Conservation (phyloP, 202 grass and related monocot species). For the Alloteropsis angusta region DNA sequence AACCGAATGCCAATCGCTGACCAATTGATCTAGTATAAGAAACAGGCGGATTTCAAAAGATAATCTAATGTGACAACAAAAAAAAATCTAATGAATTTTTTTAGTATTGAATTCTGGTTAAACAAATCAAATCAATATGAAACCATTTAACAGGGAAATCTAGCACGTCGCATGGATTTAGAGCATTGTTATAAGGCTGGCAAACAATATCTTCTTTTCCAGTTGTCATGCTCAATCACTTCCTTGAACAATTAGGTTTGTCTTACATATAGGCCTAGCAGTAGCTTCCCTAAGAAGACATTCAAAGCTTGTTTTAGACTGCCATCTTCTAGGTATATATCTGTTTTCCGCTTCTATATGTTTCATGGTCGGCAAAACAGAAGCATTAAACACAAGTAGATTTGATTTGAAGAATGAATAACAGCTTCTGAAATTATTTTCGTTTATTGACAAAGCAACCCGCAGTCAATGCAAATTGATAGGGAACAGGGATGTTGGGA, state of each 20-base stretch:
- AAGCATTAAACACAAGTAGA: neutral
- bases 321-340: neutral
- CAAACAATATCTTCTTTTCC: neutral
- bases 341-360: neutral
- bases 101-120: neutral
- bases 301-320: neutral
- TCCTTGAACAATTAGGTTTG: neutral
- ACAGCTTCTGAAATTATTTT: neutral
- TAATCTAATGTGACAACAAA: neutral
- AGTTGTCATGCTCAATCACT: neutral
- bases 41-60: neutral
- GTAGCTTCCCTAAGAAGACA: neutral
- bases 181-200: neutral
- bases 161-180: neutral
- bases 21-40: neutral
- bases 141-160: neutral
- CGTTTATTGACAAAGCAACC: neutral
- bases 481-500: neutral
- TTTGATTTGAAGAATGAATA: constrained; percentile 9
- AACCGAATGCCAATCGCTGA: neutral
- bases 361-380: neutral
- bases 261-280: neutral
- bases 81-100: neutral
- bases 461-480: neutral
- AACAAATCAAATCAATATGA: neutral